Conservation (phyloP, 495 filamentous ascomycete species). For the Aspergillus bertholletiae region DNA sequence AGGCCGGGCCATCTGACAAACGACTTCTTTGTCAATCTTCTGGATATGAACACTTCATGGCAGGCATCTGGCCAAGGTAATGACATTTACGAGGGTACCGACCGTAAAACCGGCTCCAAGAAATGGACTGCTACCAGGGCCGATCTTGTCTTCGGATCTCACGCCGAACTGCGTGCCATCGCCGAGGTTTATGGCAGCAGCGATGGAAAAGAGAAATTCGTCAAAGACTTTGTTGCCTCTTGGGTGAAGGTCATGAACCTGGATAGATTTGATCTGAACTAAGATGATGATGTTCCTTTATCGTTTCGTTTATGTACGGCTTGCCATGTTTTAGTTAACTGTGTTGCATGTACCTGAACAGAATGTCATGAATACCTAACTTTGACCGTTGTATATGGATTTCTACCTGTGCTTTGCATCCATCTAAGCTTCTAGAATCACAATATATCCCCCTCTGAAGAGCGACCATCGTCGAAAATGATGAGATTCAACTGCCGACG, state of each 20-base stretch:
- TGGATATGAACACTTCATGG: slow-evolving; percentile 63
- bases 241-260: slow-evolving; percentile 72
- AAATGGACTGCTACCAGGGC: slow-evolving; percentile 67
- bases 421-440: too few species aligned
- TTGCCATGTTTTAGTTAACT: too few species aligned
- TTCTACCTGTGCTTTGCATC: too few species aligned
- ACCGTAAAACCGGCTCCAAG: slow-evolving; percentile 63
- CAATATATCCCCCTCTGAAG: too few species aligned
- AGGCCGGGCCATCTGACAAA: slow-evolving; percentile 63
- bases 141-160: slow-evolving; percentile 67
- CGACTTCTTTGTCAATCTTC: slow-evolving; percentile 73
- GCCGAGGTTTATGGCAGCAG: slow-evolving; percentile 61
- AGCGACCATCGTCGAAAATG: too few species aligned
- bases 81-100: slow-evolving; percentile 58
- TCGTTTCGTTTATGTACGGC: too few species aligned
- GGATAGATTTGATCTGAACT: slow-evolving; percentile 59
- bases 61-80: slow-evolving; percentile 42
- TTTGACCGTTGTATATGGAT: too few species aligned
- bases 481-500: too few species aligned
- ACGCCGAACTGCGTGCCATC: slow-evolving; percentile 65
- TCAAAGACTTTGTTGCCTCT: slow-evolving; percentile 64
- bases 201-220: slow-evolving; percentile 56
- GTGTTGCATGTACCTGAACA: too few species aligned
- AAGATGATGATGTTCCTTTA: not conserved
- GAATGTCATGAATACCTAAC: too few species aligned